phyloP scores from a whole-genome alignment of 345 rosid species.

The Barbarea vulgaris region DNA sequence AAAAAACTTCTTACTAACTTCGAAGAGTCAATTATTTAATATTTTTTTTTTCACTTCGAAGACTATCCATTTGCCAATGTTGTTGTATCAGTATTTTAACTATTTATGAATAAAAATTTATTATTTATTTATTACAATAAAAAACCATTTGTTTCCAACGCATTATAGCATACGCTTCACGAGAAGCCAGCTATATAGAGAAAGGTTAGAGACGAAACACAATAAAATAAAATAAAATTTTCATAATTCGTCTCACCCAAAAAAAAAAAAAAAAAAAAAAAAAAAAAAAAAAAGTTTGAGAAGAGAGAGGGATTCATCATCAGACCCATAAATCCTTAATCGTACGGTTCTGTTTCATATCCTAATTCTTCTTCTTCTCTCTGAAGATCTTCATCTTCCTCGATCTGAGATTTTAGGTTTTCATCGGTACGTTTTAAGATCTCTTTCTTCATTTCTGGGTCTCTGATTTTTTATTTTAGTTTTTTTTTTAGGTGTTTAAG shows the following conservation, averaged over 20 bases:
- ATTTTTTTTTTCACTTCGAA: slow-evolving; percentile 6
- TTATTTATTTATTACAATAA: neutral
- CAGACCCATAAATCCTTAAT: slow-evolving; percentile 20
- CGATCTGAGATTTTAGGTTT: slow-evolving; percentile 21
- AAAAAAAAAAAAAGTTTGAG: neutral
- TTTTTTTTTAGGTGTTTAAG: neutral
- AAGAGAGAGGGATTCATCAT: slow-evolving; percentile 27
- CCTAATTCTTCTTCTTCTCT: neutral
- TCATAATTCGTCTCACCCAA: slow-evolving; percentile 24
- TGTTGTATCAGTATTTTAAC: neutral
- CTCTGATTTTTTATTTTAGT: neutral
- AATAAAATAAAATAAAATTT: neutral
- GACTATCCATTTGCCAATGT: slow-evolving; percentile 7
- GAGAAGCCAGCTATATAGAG: slow-evolving; percentile 18
- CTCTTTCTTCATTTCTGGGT: slow-evolving; percentile 13
- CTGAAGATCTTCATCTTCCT: slow-evolving; percentile 11
- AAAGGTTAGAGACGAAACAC: neutral
- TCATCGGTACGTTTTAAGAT: slow-evolving; percentile 13
- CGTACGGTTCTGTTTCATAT: slow-evolving; percentile 28
- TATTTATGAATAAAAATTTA: no score
- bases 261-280: neutral
- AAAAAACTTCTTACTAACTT: slow-evolving; percentile 10
- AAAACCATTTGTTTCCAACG: slow-evolving; percentile 28
- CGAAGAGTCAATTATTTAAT: neutral
- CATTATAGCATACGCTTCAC: slow-evolving; percentile 28